These are phyloP conservation scores for Centaurea solstitialis DNA, from an alignment of 129 eudicot genomes.

Conservation along the genomic window DNA sequence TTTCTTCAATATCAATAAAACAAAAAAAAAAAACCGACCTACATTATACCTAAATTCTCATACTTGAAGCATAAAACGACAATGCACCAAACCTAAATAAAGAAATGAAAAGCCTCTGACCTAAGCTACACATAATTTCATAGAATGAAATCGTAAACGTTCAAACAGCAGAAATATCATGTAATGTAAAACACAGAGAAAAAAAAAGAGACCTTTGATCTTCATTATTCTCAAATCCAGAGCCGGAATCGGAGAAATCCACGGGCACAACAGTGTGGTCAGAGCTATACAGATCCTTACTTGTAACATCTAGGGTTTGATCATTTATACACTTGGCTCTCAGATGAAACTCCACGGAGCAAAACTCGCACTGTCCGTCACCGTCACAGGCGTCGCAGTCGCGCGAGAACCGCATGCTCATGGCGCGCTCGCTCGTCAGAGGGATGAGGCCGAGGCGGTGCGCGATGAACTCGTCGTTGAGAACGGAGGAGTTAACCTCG, in stretches of 20 bases:
- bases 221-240: constrained; percentile 54
- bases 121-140: background rate
- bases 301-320: constrained; percentile 88
- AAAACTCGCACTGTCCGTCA: constrained; percentile 97
- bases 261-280: constrained; percentile 89
- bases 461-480: constrained; percentile 91
- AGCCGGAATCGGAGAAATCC: constrained; percentile 61
- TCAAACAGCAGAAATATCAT: background rate
- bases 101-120: background rate
- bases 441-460: constrained; percentile 94
- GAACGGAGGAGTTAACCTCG: constrained; percentile 91
- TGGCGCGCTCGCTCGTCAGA: constrained; percentile 84
- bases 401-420: constrained; percentile 97
- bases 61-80: background rate
- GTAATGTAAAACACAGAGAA: background rate
- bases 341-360: constrained; percentile 94
- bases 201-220: constrained; percentile 57
- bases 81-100: constrained; percentile 1
- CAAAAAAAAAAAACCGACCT: background rate
- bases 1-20: background rate
- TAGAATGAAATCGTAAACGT: background rate
- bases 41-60: background rate
- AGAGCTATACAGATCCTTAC: constrained; percentile 77
- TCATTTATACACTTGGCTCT: constrained; percentile 79
- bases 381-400: constrained; percentile 99